phyloP scores from a whole-genome alignment of 192 early-diverging fungal species.

The Linnemannia schmuckeri region DNA sequence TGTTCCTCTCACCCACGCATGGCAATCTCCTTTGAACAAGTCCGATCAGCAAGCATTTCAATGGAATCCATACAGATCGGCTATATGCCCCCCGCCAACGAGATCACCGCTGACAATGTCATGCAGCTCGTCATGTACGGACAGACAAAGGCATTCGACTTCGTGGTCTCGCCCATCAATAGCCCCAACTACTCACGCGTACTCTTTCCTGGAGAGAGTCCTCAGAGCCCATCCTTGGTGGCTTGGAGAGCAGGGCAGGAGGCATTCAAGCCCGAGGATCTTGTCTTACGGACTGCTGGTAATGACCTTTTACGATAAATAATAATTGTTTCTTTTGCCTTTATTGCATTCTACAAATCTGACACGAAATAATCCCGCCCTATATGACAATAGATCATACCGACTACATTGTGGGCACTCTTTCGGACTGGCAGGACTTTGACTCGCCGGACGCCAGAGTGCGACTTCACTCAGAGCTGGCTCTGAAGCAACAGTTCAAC shows the following conservation, averaged over 20 bases:
- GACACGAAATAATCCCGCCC: no score
- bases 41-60: slow-evolving; percentile 25
- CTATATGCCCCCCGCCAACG: slow-evolving; percentile 36
- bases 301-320: background rate
- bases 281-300: slow-evolving; percentile 62
- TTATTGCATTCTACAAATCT: no score
- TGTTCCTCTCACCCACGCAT: background rate
- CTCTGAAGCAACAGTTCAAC: slow-evolving; percentile 71
- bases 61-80: slow-evolving; percentile 43
- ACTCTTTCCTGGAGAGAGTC: slow-evolving; percentile 43
- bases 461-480: slow-evolving; percentile 71
- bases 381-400: slow-evolving; percentile 13
- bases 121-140: slow-evolving; percentile 32
- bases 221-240: slow-evolving; percentile 33
- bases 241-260: slow-evolving; percentile 60
- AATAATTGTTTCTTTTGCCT: background rate
- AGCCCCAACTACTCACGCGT: slow-evolving; percentile 62
- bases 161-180: slow-evolving; percentile 67
- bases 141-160: slow-evolving; percentile 60
- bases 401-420: slow-evolving; percentile 60
- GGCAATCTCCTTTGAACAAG: slow-evolving; percentile 48
- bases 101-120: slow-evolving; percentile 31
- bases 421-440: slow-evolving; percentile 69
- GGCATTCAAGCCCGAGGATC: slow-evolving; percentile 59
- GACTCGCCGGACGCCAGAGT: slow-evolving; percentile 61